These are phyloP conservation scores for Populus tomentosa DNA, from an alignment of 441 rosid species.

Conservation along the genomic window DNA sequence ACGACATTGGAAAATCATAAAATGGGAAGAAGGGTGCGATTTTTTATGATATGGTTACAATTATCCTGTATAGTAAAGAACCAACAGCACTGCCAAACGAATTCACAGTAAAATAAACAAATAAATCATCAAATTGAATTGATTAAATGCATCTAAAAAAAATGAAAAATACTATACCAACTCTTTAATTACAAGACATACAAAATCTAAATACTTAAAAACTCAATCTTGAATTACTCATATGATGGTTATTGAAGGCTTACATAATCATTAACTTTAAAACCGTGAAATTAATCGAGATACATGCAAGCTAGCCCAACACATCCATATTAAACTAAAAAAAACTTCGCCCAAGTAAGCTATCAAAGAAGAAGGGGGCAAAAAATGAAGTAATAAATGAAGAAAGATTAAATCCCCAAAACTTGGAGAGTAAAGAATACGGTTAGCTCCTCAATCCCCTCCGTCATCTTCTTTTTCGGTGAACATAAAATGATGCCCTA, in stretches of 20 bases:
- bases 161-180: neutral
- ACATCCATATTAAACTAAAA: no score
- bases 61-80: no score
- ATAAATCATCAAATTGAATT: neutral
- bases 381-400: neutral
- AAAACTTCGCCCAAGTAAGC: neutral
- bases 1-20: no score
- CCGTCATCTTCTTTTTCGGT: neutral
- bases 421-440: neutral
- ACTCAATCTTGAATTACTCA: no score
- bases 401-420: neutral
- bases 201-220: slow-evolving; percentile 4
- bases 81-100: no score
- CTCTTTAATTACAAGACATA: slow-evolving; percentile 14
- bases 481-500: neutral
- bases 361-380: neutral
- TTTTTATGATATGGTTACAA: no score
- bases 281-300: no score
- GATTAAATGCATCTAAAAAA: neutral
- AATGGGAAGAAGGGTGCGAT: no score
- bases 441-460: slow-evolving; percentile 4
- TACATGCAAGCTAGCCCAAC: no score
- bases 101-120: neutral
- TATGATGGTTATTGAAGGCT: no score
- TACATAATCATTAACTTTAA: no score